phyloP scores from a whole-genome alignment of 768 basidiomycete genomes.

The Amanita molliuscula region DNA sequence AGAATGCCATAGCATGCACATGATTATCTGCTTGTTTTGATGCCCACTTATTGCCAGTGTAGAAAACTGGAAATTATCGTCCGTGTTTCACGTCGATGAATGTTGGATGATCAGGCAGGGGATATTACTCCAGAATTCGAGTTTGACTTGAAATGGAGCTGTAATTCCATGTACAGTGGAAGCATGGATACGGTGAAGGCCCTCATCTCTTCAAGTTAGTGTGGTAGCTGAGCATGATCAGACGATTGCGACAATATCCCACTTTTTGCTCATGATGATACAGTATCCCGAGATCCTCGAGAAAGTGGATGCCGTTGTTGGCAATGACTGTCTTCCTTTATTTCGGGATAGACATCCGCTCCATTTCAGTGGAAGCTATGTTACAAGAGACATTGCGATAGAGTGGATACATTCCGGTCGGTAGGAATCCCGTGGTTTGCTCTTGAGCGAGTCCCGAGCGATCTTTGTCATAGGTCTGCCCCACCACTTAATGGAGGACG shows the following conservation, averaged over 20 bases:
- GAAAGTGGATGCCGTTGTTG: slow-evolving; percentile 53
- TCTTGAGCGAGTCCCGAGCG: neutral
- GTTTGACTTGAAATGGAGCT: slow-evolving; percentile 69
- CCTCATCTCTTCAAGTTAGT: neutral
- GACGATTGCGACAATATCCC: slow-evolving; percentile 45
- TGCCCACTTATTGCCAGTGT: neutral
- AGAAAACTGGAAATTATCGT: slow-evolving; percentile 33
- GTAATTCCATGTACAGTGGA: slow-evolving; percentile 69
- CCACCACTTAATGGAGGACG: slow-evolving; percentile 55
- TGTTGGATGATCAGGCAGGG: slow-evolving; percentile 41
- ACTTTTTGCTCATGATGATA: slow-evolving; percentile 63
- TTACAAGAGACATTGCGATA: slow-evolving; percentile 49
- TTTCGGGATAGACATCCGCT: slow-evolving; percentile 36
- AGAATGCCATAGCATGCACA: slow-evolving; percentile 46
- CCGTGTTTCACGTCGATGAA: slow-evolving; percentile 36
- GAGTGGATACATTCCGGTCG: slow-evolving; percentile 47
- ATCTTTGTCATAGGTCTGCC: slow-evolving; percentile 36
- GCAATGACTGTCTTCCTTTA: slow-evolving; percentile 44
- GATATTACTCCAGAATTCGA: slow-evolving; percentile 35
- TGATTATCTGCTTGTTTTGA: slow-evolving; percentile 4
- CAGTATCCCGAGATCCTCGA: slow-evolving; percentile 43
- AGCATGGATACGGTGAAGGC: slow-evolving; percentile 50
- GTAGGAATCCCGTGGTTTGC: slow-evolving; percentile 21
- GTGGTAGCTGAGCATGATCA: slow-evolving; percentile 9
- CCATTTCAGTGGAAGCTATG: slow-evolving; percentile 34